These are phyloP conservation scores for Candida patagonica DNA, from an alignment of 805 yeast genomes.

Conservation along the genomic window DNA sequence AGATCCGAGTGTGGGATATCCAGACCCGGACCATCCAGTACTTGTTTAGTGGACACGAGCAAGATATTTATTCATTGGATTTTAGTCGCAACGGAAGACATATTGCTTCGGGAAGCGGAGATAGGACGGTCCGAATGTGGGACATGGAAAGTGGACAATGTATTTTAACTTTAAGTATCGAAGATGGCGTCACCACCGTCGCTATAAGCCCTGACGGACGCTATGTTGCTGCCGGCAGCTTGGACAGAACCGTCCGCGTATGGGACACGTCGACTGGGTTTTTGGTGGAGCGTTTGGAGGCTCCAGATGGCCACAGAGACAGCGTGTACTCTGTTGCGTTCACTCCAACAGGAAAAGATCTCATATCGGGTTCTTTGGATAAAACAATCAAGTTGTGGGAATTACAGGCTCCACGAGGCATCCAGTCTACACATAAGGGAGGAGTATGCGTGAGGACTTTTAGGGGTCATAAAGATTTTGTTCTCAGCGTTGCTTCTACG, in stretches of 20 bases:
- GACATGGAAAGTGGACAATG: constrained; percentile 85
- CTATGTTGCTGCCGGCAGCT: constrained; percentile 90
- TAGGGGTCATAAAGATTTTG: constrained; percentile 94
- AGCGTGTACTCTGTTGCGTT: constrained; percentile 92
- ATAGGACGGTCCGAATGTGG: constrained; percentile 94
- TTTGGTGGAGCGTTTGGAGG: constrained; percentile 83
- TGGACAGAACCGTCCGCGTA: constrained; percentile 90
- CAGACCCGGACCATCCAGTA: constrained; percentile 77
- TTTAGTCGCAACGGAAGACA: constrained; percentile 91
- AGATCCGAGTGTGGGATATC: constrained; percentile 92
- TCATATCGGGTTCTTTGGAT: constrained; percentile 91
- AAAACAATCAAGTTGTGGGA: constrained; percentile 96
- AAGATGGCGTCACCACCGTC: constrained; percentile 97
- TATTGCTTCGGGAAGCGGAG: constrained; percentile 93
- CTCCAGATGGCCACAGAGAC: constrained; percentile 93
- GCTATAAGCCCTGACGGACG: constrained; percentile 95
- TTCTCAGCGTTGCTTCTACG: constrained; percentile 84
- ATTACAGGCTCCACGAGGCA: constrained; percentile 44
- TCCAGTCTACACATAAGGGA: constrained; percentile 30
- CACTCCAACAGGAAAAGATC: constrained; percentile 82
- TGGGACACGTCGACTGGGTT: constrained; percentile 94
- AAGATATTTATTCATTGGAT: constrained; percentile 92
- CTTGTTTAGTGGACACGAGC: constrained; percentile 83
- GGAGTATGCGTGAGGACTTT: constrained; percentile 77
- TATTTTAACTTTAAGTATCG: constrained; percentile 78